Evolutionary conservation across 495 filamentous ascomycete species (phyloP).

Genomic region (Xylaria venustula): DNA sequence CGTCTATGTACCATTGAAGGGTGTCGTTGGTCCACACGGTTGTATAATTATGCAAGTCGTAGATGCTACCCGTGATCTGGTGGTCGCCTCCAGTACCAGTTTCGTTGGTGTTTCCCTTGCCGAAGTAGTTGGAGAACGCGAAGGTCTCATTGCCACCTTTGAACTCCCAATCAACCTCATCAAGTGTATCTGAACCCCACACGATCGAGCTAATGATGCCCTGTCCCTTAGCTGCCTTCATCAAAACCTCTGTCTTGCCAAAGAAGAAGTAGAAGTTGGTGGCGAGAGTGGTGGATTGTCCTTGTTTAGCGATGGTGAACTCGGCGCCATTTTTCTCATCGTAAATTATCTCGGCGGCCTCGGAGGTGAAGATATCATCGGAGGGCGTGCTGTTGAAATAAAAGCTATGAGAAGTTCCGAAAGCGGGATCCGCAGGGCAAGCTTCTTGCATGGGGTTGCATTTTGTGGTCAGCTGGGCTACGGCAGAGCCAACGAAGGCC

Average conservation of each 20-base stretch:
- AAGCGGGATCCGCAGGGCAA: constrained; percentile 64
- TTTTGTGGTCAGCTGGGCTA: constrained; percentile 61
- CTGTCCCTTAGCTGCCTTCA: constrained; percentile 69
- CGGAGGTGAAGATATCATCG: constrained; percentile 59
- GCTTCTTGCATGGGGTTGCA: constrained; percentile 66
- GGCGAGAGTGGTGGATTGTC: constrained; percentile 72
- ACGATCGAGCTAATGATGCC: constrained; percentile 85
- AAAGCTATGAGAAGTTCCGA: constrained; percentile 54
- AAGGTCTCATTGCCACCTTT: constrained; percentile 61
- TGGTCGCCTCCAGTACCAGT: constrained; percentile 37
- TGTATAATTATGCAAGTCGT: constrained; percentile 77
- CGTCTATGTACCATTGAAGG: constrained; percentile 75
- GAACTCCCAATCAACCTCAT: constrained; percentile 92
- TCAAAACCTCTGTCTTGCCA: constrained; percentile 65
- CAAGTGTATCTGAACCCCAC: constrained; percentile 77
- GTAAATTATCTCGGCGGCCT: constrained; percentile 56
- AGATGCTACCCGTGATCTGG: constrained; percentile 40
- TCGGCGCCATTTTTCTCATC: constrained; percentile 55
- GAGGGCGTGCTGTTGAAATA: constrained; percentile 66
- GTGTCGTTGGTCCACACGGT: constrained; percentile 73
- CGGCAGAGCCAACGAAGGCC: constrained; percentile 36
- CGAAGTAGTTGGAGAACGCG: constrained; percentile 83
- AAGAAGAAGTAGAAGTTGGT: constrained; percentile 78
- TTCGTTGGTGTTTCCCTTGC: constrained; percentile 67
- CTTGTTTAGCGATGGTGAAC: constrained; percentile 69